Conservation (phyloP, 2,329 filamentous ascomycete genomes). For the Diplodia seriata region DNA sequence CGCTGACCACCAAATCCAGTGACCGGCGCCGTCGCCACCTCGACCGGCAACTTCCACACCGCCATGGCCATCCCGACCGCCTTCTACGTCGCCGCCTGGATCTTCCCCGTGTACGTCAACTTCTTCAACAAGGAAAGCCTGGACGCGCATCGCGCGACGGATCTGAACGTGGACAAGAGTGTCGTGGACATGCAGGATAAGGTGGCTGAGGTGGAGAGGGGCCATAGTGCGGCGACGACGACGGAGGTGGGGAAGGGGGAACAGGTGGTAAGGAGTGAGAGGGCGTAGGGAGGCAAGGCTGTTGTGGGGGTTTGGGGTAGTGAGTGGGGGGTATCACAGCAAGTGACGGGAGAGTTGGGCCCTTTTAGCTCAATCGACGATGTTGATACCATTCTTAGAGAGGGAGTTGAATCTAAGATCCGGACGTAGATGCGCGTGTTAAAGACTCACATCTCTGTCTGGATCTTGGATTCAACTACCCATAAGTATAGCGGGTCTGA, state of each 20-base stretch:
- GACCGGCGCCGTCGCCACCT: slow-evolving; percentile 35
- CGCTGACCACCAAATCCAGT: too few relatives aligned
- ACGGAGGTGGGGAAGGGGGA: slow-evolving; percentile 1
- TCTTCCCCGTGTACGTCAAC: slow-evolving; percentile 35
- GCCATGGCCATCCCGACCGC: slow-evolving; percentile 37
- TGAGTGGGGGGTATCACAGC: background rate
- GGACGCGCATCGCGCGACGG: slow-evolving; percentile 31
- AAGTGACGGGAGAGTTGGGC: background rate
- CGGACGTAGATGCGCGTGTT: too few relatives aligned
- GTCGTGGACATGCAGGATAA: background rate
- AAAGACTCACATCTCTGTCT: too few relatives aligned
- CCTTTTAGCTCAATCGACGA: too few relatives aligned
- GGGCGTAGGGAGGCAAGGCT: background rate
- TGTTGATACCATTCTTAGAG: too few relatives aligned
- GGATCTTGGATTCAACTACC: too few relatives aligned
- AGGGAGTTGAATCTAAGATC: too few relatives aligned
- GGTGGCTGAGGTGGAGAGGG: slow-evolving; percentile 19
- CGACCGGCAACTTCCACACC: slow-evolving; percentile 35
- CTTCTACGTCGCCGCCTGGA: slow-evolving; percentile 35
- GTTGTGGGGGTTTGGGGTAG: background rate
- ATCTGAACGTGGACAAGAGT: slow-evolving; percentile 31
- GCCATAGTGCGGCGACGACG: background rate
- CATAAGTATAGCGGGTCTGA: background rate
- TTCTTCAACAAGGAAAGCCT: slow-evolving; percentile 34
- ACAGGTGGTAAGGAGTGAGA: background rate